Conservation (phyloP, 1,284 basidiomycete genomes). For the Tilletiopsis washingtonensis region DNA sequence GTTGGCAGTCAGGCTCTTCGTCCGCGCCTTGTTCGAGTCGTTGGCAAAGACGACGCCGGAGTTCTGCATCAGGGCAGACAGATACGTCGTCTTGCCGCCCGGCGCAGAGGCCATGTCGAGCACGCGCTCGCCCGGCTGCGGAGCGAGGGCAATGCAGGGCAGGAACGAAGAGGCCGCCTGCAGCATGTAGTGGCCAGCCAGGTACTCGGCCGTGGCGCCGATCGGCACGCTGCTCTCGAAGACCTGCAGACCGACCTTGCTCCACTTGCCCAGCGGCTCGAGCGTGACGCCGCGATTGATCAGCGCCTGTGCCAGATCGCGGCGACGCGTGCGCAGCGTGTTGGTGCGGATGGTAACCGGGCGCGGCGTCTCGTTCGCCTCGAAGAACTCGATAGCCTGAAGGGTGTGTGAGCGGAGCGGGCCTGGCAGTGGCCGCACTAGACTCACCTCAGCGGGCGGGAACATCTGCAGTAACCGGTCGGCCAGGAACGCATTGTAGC, state of each 20-base stretch:
- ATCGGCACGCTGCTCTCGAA: conserved; percentile 95
- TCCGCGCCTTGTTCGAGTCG: conserved; percentile 87
- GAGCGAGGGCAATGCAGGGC: conserved; percentile 91
- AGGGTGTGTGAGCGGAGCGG: background rate
- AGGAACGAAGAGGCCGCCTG: conserved; percentile 98
- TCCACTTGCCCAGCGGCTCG: conserved; percentile 98
- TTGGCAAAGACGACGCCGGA: conserved; percentile 98
- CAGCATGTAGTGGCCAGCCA: conserved; percentile 98
- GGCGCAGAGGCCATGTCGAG: conserved; percentile 99
- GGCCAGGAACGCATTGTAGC: conserved; percentile 91
- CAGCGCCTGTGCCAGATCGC: conserved; percentile 87
- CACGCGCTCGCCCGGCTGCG: conserved; percentile 86
- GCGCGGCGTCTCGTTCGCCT: conserved; percentile 90
- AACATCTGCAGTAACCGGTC: conserved; percentile 93
- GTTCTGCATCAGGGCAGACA: conserved; percentile 73
- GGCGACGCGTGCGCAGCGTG: conserved; percentile 82
- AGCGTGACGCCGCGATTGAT: conserved; percentile 87
- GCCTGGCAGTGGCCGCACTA: conserved; percentile 52
- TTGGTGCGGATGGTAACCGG: conserved; percentile 98
- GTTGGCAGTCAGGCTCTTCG: conserved; percentile 93
- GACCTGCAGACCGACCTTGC: conserved; percentile 92
- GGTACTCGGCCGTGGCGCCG: conserved; percentile 89
- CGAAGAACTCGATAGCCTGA: conserved; percentile 78
- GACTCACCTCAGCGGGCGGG: conserved; percentile 64
- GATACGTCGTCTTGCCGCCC: conserved; percentile 81